phyloP scores from a whole-genome alignment of 257 asterid species.

The Jasminum sambac region DNA sequence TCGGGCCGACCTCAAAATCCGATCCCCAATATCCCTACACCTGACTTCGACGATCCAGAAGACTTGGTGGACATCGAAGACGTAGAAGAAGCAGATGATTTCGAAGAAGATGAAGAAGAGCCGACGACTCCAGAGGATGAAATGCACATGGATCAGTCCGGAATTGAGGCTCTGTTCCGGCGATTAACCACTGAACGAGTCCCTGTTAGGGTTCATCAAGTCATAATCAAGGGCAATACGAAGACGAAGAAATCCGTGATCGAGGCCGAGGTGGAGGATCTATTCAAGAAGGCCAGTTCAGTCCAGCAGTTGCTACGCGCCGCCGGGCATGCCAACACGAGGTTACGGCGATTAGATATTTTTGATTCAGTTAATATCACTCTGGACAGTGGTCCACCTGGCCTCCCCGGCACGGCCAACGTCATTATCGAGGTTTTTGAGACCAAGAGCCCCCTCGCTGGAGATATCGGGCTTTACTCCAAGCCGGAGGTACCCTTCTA shows the following conservation, averaged over 20 bases:
- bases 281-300: slow-evolving; percentile 56
- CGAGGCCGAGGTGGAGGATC: slow-evolving; percentile 60
- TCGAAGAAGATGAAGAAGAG: slow-evolving; percentile 35
- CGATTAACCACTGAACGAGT: slow-evolving; percentile 69
- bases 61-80: slow-evolving; percentile 38
- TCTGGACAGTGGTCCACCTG: slow-evolving; percentile 85
- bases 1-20: slow-evolving; percentile 3
- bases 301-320: slow-evolving; percentile 75
- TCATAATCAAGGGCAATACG: slow-evolving; percentile 77
- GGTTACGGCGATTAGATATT: slow-evolving; percentile 63
- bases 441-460: slow-evolving; percentile 52
- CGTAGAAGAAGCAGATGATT: slow-evolving; percentile 20
- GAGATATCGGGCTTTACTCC: slow-evolving; percentile 70
- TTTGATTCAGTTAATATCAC: slow-evolving; percentile 78
- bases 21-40: slow-evolving; percentile 20
- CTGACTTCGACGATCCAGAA: slow-evolving; percentile 13
- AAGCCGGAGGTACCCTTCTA: slow-evolving; percentile 68
- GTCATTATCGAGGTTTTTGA: slow-evolving; percentile 77
- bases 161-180: slow-evolving; percentile 53
- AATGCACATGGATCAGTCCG: slow-evolving; percentile 43
- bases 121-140: slow-evolving; percentile 42
- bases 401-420: slow-evolving; percentile 89
- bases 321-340: slow-evolving; percentile 53
- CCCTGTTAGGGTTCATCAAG: slow-evolving; percentile 77
- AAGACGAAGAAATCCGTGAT: slow-evolving; percentile 73